phyloP scores from a whole-genome alignment of 169 alveolate species.

The Toxoplasma gondii region DNA sequence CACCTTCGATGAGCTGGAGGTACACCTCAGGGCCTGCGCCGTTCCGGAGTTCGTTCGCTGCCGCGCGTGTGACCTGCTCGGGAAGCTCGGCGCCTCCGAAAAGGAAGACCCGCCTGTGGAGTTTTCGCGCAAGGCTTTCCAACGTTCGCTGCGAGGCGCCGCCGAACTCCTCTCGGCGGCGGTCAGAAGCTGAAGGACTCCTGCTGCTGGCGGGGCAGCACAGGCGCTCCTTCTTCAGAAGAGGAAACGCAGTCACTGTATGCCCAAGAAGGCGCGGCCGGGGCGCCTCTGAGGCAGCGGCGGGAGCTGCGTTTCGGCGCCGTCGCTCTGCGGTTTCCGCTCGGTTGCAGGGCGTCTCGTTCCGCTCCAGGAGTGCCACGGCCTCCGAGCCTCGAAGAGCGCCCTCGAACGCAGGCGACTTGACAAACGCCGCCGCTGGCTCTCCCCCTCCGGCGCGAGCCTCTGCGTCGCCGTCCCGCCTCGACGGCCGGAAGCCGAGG shows the following conservation, averaged over 20 bases:
- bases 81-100: not conserved
- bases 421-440: not conserved
- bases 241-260: constrained; percentile 43
- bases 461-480: not conserved
- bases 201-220: not conserved
- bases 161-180: not conserved
- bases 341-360: not conserved
- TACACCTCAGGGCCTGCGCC: constrained; percentile 11
- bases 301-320: not conserved
- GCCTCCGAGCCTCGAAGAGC: not conserved
- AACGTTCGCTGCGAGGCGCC: not conserved
- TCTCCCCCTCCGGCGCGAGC: too few species aligned
- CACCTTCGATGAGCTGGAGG: constrained; percentile 16
- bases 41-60: not conserved
- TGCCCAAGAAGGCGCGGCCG: constrained; percentile 51
- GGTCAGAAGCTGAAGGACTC: not conserved
- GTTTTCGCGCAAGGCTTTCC: not conserved
- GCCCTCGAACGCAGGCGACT: not conserved
- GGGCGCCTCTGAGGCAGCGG: not conserved
- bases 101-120: not conserved
- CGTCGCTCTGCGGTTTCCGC: not conserved
- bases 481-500: not conserved
- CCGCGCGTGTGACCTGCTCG: not conserved
- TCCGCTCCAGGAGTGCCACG: too few species aligned
- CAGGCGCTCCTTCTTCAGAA: constrained; percentile 5